Conservation (phyloP, 768 basidiomycete species). For the Austroboletus eburneus region DNA sequence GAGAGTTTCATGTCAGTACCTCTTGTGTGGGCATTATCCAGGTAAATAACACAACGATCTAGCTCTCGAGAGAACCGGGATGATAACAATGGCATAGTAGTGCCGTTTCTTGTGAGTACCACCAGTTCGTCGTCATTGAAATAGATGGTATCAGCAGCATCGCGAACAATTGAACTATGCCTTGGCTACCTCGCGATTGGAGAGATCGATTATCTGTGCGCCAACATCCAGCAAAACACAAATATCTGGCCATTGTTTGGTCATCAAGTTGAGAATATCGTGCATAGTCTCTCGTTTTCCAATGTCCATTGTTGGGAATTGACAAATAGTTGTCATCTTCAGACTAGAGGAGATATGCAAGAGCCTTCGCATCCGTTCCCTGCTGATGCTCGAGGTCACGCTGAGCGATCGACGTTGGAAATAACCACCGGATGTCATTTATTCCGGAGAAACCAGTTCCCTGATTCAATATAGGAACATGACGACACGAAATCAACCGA, state of each 20-base stretch:
- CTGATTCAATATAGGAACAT: not conserved
- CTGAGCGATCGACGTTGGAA: conserved; percentile 19
- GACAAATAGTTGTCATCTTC: not conserved
- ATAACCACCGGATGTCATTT: conserved; percentile 38
- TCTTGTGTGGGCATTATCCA: not conserved
- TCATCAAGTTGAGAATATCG: not conserved
- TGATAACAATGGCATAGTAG: conserved; percentile 31
- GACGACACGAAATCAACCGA: not conserved
- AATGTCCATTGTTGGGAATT: not conserved
- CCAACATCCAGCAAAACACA: conserved; percentile 49
- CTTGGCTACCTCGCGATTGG: conserved; percentile 35
- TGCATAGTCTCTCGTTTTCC: not conserved
- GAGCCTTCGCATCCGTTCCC: not conserved
- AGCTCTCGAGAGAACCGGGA: conserved; percentile 31
- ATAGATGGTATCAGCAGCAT: conserved; percentile 12
- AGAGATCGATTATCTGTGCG: conserved; percentile 48
- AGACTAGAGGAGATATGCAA: not conserved
- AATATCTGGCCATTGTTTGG: conserved; percentile 16
- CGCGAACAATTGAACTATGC: conserved; percentile 11
- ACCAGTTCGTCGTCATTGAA: not conserved
- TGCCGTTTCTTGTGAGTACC: conserved; percentile 20
- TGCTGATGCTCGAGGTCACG: not conserved
- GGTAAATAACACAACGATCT: not conserved
- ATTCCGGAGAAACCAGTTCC: conserved; percentile 44
- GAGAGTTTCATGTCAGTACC: conserved; percentile 51